Conservation (phyloP, 306 rosid species). For the Trifolium pratense region DNA sequence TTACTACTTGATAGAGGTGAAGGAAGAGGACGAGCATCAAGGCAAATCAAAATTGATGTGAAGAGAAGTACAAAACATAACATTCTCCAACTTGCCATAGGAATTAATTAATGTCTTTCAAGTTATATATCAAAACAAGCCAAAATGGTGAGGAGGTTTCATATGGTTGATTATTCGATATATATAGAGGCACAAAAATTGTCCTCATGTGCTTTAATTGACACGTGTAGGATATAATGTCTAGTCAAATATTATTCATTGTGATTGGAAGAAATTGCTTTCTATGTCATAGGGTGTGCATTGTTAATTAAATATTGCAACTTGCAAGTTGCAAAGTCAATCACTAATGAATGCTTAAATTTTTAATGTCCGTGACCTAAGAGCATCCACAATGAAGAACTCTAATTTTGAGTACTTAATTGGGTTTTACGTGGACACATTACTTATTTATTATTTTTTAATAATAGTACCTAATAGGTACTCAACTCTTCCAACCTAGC, state of each 20-base stretch:
- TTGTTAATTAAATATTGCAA: background rate
- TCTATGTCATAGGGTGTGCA: background rate
- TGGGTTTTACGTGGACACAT: too few species aligned
- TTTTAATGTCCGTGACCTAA: background rate
- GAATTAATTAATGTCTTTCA: background rate
- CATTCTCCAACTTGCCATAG: conserved; percentile 32
- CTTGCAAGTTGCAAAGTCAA: conserved; percentile 33
- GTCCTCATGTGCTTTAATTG: conserved; percentile 13
- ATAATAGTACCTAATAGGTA: too few species aligned
- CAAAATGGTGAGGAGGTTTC: conserved; percentile 32
- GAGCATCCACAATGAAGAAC: too few species aligned
- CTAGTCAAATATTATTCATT: conserved; percentile 38
- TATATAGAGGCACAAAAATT: conserved; percentile 34
- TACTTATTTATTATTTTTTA: too few species aligned
- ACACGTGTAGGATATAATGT: conserved; percentile 33
- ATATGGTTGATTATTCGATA: conserved; percentile 7
- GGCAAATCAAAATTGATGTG: conserved; percentile 33
- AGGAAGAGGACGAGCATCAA: conserved; percentile 38
- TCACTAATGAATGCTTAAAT: conserved; percentile 13
- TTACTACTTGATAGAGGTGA: background rate
- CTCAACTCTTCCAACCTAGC: too few species aligned
- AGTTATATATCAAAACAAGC: conserved; percentile 21
- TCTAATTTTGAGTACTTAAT: too few species aligned
- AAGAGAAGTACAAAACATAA: conserved; percentile 47
- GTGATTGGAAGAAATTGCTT: conserved; percentile 9